A percentile compares a stretch with the other conserved stretches of the same genome.
These are phyloP conservation scores for Hyaloperonospora arabidopsidis DNA, from an alignment of 352 stramenopile genomes.

Conservation along the genomic window DNA sequence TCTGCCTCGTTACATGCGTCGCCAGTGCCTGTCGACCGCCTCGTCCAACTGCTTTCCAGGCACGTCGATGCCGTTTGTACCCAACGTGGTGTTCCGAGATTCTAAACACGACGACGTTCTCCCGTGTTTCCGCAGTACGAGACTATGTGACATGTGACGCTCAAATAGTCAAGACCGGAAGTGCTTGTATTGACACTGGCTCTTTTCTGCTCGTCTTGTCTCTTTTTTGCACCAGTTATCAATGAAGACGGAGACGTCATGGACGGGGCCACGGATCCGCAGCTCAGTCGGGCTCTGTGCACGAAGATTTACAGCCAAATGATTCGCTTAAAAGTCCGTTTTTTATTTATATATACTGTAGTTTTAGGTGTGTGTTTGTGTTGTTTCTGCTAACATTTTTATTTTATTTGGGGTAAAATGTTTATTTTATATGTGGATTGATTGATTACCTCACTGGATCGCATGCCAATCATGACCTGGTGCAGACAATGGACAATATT, in stretches of 20 bases:
- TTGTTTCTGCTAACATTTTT: too few species aligned
- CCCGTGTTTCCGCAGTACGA: constrained; percentile 86
- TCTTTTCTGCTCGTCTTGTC: too few species aligned
- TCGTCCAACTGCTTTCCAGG: constrained; percentile 58
- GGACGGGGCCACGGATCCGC: constrained; percentile 54
- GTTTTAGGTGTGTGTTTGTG: too few species aligned
- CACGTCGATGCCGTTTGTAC: constrained; percentile 84
- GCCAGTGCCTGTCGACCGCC: constrained; percentile 10
- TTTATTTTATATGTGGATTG: too few species aligned
- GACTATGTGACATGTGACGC: background rate
- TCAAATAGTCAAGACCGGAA: background rate
- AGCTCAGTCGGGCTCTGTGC: constrained; percentile 71
- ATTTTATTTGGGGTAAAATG: too few species aligned
- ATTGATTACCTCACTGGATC: too few species aligned
- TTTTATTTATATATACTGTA: too few species aligned
- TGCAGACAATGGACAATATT: constrained; percentile 95
- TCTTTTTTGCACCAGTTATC: constrained; percentile 42
- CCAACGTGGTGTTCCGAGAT: constrained; percentile 81
- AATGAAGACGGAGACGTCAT: constrained; percentile 80
- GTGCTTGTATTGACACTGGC: background rate
- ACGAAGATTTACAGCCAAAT: constrained; percentile 85
- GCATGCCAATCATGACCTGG: too few species aligned
- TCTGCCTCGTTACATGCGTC: background rate
- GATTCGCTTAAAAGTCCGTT: constrained; percentile 69
- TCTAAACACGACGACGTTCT: constrained; percentile 76